phyloP scores from a whole-genome alignment of 371 early-diverging fungal genomes.

The Globomyces sp. region DNA sequence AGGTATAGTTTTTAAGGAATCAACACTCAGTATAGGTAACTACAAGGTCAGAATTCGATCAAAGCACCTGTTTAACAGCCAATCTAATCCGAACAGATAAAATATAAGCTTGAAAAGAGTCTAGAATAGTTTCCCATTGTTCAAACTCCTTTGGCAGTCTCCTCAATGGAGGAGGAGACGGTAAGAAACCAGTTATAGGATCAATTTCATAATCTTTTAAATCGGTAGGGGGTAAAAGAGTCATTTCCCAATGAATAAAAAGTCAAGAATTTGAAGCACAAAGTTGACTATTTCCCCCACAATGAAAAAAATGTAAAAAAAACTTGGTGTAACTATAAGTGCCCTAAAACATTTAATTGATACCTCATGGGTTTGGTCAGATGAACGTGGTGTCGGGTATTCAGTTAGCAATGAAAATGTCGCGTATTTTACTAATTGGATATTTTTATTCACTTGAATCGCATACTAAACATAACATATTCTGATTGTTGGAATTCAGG shows the following conservation, averaged over 20 bases:
- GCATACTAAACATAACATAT: background rate
- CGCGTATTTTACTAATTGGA: too few relatives aligned
- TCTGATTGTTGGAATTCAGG: constrained; percentile 5
- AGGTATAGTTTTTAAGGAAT: constrained; percentile 5
- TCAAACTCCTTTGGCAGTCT: constrained; percentile 70
- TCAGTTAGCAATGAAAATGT: too few relatives aligned
- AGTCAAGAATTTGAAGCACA: too few relatives aligned
- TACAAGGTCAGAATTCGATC: background rate
- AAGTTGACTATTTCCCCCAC: too few relatives aligned
- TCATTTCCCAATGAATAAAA: too few relatives aligned
- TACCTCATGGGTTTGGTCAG: too few relatives aligned
- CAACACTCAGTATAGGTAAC: background rate
- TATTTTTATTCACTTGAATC: background rate
- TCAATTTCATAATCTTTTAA: constrained; percentile 77
- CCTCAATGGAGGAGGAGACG: constrained; percentile 63
- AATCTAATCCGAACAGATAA: constrained; percentile 75
- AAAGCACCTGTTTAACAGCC: constrained; percentile 66
- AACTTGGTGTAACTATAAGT: too few relatives aligned
- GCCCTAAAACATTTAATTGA: too few relatives aligned
- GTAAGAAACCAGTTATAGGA: constrained; percentile 85
- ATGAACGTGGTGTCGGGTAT: too few relatives aligned
- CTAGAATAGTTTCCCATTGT: constrained; percentile 87
- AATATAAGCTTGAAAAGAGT: constrained; percentile 71
- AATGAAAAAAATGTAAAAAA: too few relatives aligned
- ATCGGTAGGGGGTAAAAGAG: constrained; percentile 2